A percentile compares a stretch with the other conserved stretches of the same genome.
Evolutionary conservation across 345 rosid species (phyloP).

Genomic region (Lepidium aucheri): DNA sequence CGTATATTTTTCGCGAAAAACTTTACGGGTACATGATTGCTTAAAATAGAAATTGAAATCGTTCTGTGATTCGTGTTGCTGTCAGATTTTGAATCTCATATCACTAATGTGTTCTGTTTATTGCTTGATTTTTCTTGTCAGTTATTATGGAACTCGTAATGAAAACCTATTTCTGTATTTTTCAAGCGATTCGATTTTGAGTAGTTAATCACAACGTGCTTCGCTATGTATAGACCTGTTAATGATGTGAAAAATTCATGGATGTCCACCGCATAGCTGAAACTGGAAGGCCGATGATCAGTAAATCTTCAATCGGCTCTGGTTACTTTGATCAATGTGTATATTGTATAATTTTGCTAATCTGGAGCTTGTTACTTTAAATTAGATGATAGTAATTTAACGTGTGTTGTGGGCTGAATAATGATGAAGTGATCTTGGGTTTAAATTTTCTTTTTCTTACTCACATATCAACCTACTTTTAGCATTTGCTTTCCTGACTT

Average conservation of each 20-base stretch:
- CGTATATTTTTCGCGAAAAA: not conserved
- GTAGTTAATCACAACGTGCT: not conserved
- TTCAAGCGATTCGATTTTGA: not conserved
- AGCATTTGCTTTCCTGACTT: too few relatives aligned
- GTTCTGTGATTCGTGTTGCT: not conserved
- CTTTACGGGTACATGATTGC: too few relatives aligned
- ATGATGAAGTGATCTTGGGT: not conserved
- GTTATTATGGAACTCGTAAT: not conserved
- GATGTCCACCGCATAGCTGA: not conserved
- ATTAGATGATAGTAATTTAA: not conserved
- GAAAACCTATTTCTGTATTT: not conserved
- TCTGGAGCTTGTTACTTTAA: not conserved
- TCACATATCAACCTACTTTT: too few relatives aligned
- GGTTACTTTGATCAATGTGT: not conserved
- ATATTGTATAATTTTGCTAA: not conserved
- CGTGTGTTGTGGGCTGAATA: not conserved
- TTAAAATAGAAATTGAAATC: not conserved
- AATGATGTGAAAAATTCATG: not conserved
- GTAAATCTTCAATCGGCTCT: not conserved
- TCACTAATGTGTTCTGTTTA: not conserved
- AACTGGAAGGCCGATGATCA: not conserved
- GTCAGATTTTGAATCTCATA: not conserved
- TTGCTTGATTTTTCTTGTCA: not conserved
- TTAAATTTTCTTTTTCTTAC: not conserved
- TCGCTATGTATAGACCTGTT: not conserved